These are phyloP conservation scores for Rhizopogon roseolus DNA, from an alignment of 768 basidiomycete genomes.

Conservation along the genomic window DNA sequence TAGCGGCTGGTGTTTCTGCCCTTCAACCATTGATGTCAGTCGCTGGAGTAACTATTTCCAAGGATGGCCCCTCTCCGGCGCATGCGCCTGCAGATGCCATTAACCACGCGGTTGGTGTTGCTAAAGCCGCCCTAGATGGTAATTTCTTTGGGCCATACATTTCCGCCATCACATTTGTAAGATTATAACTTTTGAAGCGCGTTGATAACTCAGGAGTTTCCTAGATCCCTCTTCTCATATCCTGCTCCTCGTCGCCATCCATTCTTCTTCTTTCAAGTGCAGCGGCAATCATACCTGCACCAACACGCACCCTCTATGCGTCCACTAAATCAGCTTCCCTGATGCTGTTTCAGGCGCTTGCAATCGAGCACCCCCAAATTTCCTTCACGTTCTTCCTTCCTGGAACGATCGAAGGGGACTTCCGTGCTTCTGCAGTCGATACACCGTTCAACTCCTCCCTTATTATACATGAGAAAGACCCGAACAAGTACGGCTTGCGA, in stretches of 20 bases:
- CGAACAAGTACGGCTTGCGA: conserved; percentile 55
- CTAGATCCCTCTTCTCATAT: conserved; percentile 73
- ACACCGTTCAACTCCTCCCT: conserved; percentile 26
- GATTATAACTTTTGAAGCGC: conserved; percentile 17
- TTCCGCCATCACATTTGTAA: conserved; percentile 66
- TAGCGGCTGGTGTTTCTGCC: conserved; percentile 82
- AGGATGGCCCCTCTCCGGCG: conserved; percentile 22
- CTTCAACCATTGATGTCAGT: conserved; percentile 70
- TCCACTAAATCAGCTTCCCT: conserved; percentile 81
- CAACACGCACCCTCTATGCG: conserved; percentile 79
- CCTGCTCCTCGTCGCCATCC: conserved; percentile 62
- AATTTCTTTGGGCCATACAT: conserved; percentile 73
- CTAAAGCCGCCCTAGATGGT: conserved; percentile 48
- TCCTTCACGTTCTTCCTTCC: conserved; percentile 60
- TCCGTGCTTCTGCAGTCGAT: conserved; percentile 79
- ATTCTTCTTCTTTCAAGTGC: conserved; percentile 77
- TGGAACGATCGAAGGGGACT: conserved; percentile 69
- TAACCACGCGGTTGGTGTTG: conserved; percentile 50
- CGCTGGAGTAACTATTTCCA: conserved; percentile 46
- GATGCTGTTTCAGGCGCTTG: conserved; percentile 69
- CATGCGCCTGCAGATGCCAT: conserved; percentile 53
- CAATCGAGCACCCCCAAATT: conserved; percentile 75
- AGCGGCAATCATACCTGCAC: conserved; percentile 78
- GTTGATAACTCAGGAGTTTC: neutral
- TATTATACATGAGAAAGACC: conserved; percentile 37